phyloP scores from a whole-genome alignment of 1,139 yeast species.

The Sugiyamaella pinicola region DNA sequence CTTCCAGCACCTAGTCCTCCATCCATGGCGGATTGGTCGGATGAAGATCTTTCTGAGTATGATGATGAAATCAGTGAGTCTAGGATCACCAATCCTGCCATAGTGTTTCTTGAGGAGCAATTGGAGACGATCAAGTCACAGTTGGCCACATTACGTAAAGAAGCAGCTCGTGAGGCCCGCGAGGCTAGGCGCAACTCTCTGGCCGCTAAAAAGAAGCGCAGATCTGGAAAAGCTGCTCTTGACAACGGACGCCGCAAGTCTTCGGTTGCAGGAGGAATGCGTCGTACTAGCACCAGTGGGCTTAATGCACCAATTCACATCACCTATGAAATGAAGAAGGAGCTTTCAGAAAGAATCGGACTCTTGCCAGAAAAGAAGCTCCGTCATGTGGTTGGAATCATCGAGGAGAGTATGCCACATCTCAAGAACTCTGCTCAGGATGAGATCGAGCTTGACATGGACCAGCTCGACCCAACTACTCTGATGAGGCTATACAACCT shows the following conservation, averaged over 20 bases:
- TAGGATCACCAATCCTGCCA: conserved; percentile 81
- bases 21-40: conserved; percentile 46
- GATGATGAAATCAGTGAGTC: conserved; percentile 72
- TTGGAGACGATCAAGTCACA: conserved; percentile 83
- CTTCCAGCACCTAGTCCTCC: conserved; percentile 64
- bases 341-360: conserved; percentile 82
- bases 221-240: conserved; percentile 24
- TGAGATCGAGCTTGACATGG: conserved; percentile 94
- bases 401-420: conserved; percentile 85
- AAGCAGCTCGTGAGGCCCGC: conserved; percentile 56
- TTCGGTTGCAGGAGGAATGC: conserved; percentile 4
- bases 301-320: conserved; percentile 37
- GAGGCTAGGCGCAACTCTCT: conserved; percentile 41
- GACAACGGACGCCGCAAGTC: conserved; percentile 11
- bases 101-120: conserved; percentile 84
- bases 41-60: conserved; percentile 50
- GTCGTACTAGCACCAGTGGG: conserved; percentile 26
- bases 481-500: conserved; percentile 80
- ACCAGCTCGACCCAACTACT: conserved; percentile 83
- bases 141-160: conserved; percentile 76
- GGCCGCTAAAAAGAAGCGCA: conserved; percentile 27
- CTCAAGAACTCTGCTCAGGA: conserved; percentile 71
- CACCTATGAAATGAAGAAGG: conserved; percentile 96
- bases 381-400: conserved; percentile 80
- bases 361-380: conserved; percentile 74